phyloP scores from a whole-genome alignment of 805 yeast genomes.

The Cyberlindnera petersonii region DNA sequence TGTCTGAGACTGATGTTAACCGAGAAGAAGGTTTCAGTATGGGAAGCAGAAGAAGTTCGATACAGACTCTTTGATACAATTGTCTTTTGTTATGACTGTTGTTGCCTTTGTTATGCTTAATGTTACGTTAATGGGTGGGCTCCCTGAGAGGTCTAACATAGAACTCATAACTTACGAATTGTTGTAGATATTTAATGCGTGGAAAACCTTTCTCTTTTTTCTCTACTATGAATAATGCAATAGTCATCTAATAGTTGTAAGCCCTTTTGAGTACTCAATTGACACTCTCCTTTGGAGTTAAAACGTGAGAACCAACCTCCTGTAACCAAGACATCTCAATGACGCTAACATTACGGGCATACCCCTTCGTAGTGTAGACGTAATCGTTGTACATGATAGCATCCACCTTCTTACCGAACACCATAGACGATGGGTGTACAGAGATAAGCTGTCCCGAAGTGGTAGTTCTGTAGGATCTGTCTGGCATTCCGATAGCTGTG shows the following conservation, averaged over 20 bases:
- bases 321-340: slow-evolving; percentile 83
- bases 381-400: slow-evolving; percentile 94
- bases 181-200: not conserved
- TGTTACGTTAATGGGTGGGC: not conserved
- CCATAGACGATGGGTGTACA: slow-evolving; percentile 84
- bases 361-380: slow-evolving; percentile 89
- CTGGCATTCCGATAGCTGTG: slow-evolving; percentile 93
- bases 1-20: slow-evolving; percentile 11
- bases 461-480: slow-evolving; percentile 84
- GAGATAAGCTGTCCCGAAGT: slow-evolving; percentile 79
- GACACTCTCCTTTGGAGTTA: slow-evolving; percentile 16
- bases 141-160: not conserved
- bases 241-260: not conserved
- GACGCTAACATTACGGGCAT: slow-evolving; percentile 84
- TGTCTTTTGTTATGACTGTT: not conserved
- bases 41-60: slow-evolving; percentile 12
- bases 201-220: too few species aligned
- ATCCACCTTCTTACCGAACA: slow-evolving; percentile 78
- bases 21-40: slow-evolving; percentile 2
- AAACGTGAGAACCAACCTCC: slow-evolving; percentile 41
- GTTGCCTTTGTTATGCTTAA: not conserved
- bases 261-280: not conserved
- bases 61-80: slow-evolving; percentile 5
- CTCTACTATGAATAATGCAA: not conserved
- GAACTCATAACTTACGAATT: not conserved